Evolutionary conservation across 2,329 filamentous ascomycete species (phyloP).

Genomic region (Venturia carpophila): DNA sequence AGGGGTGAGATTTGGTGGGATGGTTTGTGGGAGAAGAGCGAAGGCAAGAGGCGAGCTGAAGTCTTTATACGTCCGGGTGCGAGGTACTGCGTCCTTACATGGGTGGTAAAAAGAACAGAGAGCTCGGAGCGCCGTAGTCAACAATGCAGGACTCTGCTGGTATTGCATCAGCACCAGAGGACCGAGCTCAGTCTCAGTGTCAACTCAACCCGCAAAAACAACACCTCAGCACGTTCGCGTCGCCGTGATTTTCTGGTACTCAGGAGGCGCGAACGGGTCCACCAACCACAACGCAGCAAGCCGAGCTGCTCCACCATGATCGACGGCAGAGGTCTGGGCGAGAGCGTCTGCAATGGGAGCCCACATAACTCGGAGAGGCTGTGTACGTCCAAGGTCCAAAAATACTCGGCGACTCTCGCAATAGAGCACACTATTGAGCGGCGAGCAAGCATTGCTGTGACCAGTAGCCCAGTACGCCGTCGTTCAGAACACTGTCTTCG

Average conservation of each 20-base stretch:
- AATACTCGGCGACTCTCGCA: not conserved
- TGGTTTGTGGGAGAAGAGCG: not conserved
- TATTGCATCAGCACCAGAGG: constrained; percentile 10
- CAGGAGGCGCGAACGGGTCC: not conserved
- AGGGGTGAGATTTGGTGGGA: not conserved
- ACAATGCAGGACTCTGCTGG: not conserved
- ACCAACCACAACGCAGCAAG: not conserved
- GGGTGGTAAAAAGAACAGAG: not conserved
- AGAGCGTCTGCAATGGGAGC: not conserved
- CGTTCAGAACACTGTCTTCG: not conserved
- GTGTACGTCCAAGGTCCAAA: not conserved
- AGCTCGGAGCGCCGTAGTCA: not conserved
- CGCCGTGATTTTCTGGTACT: not conserved
- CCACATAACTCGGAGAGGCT: constrained; percentile 12
- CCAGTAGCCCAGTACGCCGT: not conserved
- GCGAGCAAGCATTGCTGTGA: not conserved
- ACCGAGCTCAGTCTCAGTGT: not conserved
- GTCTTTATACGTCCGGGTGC: not conserved
- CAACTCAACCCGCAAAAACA: constrained; percentile 1
- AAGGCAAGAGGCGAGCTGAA: not conserved
- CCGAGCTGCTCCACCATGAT: not conserved
- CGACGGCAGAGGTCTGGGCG: not conserved
- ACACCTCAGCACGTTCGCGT: not conserved
- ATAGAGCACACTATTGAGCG: constrained; percentile 3
- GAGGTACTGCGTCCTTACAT: not conserved